Conservation (phyloP, 495 filamentous ascomycete genomes). For the Podospora australis region DNA sequence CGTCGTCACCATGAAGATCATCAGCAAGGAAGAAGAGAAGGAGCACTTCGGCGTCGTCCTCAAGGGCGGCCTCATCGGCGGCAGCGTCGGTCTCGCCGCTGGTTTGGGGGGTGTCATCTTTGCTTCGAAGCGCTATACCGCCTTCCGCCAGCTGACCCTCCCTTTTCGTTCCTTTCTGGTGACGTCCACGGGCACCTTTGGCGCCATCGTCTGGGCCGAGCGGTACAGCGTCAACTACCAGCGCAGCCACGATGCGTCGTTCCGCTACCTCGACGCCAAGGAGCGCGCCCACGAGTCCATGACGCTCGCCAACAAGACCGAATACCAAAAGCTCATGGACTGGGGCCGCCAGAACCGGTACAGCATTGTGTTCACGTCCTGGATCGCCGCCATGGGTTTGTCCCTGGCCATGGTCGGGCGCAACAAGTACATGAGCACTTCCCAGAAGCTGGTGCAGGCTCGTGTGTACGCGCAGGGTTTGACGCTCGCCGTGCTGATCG, state of each 20-base stretch:
- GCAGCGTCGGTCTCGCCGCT: constrained; percentile 53
- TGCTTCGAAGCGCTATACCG: constrained; percentile 58
- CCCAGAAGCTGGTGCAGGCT: constrained; percentile 95
- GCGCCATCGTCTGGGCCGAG: constrained; percentile 81
- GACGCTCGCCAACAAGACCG: constrained; percentile 32
- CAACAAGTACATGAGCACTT: constrained; percentile 64
- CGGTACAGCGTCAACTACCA: constrained; percentile 70
- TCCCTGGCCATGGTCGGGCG: constrained; percentile 71
- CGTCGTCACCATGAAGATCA: constrained; percentile 70
- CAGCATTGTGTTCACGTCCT: constrained; percentile 75
- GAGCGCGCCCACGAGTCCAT: constrained; percentile 32
- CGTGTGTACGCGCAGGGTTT: constrained; percentile 96
- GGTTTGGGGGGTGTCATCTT: constrained; percentile 58
- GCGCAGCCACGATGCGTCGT: constrained; percentile 54
- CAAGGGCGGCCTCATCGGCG: constrained; percentile 70
- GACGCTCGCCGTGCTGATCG: constrained; percentile 81
- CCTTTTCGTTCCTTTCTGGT: constrained; percentile 88
- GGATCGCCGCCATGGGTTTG: constrained; percentile 75
- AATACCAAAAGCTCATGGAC: constrained; percentile 45
- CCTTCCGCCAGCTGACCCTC: constrained; percentile 71
- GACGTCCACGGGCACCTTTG: constrained; percentile 76
- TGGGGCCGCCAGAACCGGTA: constrained; percentile 77
- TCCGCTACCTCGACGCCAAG: constrained; percentile 59
- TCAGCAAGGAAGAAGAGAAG: constrained; percentile 86
- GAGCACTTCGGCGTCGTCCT: constrained; percentile 60